Base-by-base conservation (phyloP, 106 monocot genomes). In the Allium sativum region DNA sequence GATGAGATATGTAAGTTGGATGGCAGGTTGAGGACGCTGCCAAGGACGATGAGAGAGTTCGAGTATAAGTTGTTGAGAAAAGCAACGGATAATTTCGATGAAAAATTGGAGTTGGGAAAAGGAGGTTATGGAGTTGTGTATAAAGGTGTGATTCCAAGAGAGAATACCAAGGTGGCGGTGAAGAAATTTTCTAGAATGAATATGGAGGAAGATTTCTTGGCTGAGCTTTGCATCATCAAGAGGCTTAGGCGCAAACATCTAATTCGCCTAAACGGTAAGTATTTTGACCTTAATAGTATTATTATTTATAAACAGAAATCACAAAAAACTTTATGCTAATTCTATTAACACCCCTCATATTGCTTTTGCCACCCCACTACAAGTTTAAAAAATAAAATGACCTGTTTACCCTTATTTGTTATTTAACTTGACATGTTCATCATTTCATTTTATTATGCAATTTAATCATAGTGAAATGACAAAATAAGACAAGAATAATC, bases 141-240 rank as follows among this genome's bases (percentile, higher is more conserved):
- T 73, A 69, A 65, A 44, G 95, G 87, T 16, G 66, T 82, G 21
- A 45, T 85, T n/a, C 68, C 43, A 1, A 73, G 46, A 10, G 71
- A 81, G 64, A 63, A 19, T 6, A 45, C 17, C 8, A 45, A 45
- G 61, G 79, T 95, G 4, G 90, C 95, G 12, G 91, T 96, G 31
- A 96, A 96, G 78, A 70, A 53, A 48, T 96, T 96, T 68, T 87
- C 77, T 0, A 79, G 91, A 56, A 77, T 68, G 12, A 78, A 61
- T 20, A 68, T 63, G 52, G 73, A 85, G 71, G 80, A 82, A 12
- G 93, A 93, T 42, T 96, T 96, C 74, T 74, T 96, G 22, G 67
- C 74, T 14, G 96, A 96, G 73, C 91, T 96, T 65, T 84, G 77
- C 53, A 88, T 91, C 68, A 96, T 96, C 73, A 96, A 96, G 53